Base-by-base conservation (phyloP, 768 basidiomycete species). In the Agaricus subrufescens region DNA sequence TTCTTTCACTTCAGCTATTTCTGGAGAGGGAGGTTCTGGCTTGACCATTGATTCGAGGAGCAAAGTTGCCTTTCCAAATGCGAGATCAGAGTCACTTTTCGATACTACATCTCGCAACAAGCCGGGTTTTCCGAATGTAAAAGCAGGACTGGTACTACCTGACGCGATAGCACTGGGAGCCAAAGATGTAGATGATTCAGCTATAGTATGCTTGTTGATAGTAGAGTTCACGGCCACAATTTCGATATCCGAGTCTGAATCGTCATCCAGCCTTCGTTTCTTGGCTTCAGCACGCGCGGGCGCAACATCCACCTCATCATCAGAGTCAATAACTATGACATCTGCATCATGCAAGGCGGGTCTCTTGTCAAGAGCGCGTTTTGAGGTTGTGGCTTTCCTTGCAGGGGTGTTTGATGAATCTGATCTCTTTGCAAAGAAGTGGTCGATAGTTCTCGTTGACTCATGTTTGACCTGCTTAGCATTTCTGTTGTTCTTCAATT, bases 281-380 rank as follows among this genome's bases (percentile, higher is more conserved):
- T 68, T 67, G 7, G 38, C 11, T 10, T 31, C 23, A 46, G 46
- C 46, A 71, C 67, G 27, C 56, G 72, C 70, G 34, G 72, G 58
- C 50, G 70, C 68, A 46, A 71, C 58, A 46, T 72, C 71, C 11
- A 69, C 69, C 27, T 85, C 84, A 50, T 77, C 77, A 61, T 85
- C 85, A 19, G 84, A 85, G 64, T 86, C 84, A 54, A 87, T 80
- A 55, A 85, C 67, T 46, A 86, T 85, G 59, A 85, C 63, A 60
- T 85, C 79, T 59, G 31, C 19, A 34, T 31, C n/a, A 19, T 23
- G 48, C 3, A 11, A 15, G 4, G 29, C n/a, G 8, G 30, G 39
- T 44, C 44, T 37, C n/a, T 34, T 30, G 26, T n/a, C 30, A n/a
- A 29, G 23, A n/a, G 27, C 23, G 15, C 40, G 47, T 31, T 49